A percentile compares a stretch with the other conserved stretches of the same genome.
Conservation (phyloP, 2,329 filamentous ascomycete species). For the Arachnopeziza araneosa region DNA sequence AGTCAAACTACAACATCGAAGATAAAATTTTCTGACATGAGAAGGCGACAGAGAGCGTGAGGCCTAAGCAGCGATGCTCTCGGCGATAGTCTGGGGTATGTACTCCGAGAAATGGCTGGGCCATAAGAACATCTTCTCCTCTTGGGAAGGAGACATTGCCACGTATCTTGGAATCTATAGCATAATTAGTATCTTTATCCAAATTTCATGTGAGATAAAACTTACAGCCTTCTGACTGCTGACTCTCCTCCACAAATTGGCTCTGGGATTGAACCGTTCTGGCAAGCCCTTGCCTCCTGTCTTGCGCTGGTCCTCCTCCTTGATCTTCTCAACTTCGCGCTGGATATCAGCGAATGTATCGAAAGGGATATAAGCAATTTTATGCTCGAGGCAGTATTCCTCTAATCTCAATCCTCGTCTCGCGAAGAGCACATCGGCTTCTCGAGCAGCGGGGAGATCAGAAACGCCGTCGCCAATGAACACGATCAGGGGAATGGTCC, state of each 20-base stretch:
- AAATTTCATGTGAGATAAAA: not conserved
- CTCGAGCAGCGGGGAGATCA: constrained; percentile 58
- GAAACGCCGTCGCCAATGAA: constrained; percentile 68
- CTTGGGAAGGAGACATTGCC: constrained; percentile 45
- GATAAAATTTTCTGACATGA: not conserved
- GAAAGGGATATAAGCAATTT: constrained; percentile 54
- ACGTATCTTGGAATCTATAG: constrained; percentile 40
- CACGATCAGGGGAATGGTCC: constrained; percentile 58
- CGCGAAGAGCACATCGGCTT: constrained; percentile 64
- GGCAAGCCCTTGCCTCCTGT: constrained; percentile 56
- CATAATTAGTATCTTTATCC: not conserved
- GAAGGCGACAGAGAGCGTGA: not conserved
- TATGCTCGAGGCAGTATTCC: constrained; percentile 59
- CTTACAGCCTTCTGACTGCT: constrained; percentile 48
- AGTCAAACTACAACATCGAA: not conserved
- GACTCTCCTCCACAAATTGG: constrained; percentile 61
- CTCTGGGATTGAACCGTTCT: constrained; percentile 59
- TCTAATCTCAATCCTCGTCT: constrained; percentile 59
- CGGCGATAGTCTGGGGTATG: constrained; percentile 17
- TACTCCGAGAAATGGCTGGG: constrained; percentile 50
- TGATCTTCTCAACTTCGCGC: constrained; percentile 51
- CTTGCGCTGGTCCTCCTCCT: constrained; percentile 52
- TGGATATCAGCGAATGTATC: constrained; percentile 64
- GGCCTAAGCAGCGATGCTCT: constrained; percentile 19
- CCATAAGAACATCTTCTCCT: constrained; percentile 60